Evolutionary conservation across 768 basidiomycete species (phyloP).

Genomic region (Steccherinum ochraceum): DNA sequence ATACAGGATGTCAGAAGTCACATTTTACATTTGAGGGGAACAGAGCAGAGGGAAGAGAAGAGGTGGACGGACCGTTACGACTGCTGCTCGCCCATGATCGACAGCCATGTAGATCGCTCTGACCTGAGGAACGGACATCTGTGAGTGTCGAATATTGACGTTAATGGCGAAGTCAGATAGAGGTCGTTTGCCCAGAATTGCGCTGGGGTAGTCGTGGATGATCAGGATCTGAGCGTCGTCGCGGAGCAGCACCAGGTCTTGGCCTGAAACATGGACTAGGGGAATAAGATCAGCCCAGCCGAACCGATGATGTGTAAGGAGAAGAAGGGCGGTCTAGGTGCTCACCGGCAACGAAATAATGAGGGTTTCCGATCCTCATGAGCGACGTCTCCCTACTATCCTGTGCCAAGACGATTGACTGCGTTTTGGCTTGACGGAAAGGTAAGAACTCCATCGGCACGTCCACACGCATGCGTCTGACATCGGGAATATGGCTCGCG

Average conservation of each 20-base stretch:
- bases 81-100: constrained; percentile 20
- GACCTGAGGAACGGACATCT: neutral
- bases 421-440: too few species aligned
- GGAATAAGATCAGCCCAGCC: neutral
- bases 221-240: constrained; percentile 20
- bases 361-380: neutral
- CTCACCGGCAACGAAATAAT: constrained; percentile 7
- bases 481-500: neutral
- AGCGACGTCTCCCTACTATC: too few species aligned
- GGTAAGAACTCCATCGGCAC: too few species aligned
- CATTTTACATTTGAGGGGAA: too few species aligned
- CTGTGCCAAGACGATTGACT: too few species aligned
- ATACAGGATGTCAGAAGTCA: neutral
- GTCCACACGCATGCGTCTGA: neutral
- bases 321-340: constrained; percentile 1
- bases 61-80: constrained; percentile 18
- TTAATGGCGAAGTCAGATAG: constrained; percentile 15
- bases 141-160: constrained; percentile 8
- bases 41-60: neutral
- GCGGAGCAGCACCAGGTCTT: constrained; percentile 26
- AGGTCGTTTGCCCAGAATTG: constrained; percentile 15
- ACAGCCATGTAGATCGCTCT: constrained; percentile 21
- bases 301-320: constrained; percentile 3
- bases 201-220: constrained; percentile 29
- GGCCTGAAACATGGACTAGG: constrained; percentile 33